Evolutionary conservation across 2,329 filamentous ascomycete genomes (phyloP).

Genomic region (Verruconis gallopava): DNA sequence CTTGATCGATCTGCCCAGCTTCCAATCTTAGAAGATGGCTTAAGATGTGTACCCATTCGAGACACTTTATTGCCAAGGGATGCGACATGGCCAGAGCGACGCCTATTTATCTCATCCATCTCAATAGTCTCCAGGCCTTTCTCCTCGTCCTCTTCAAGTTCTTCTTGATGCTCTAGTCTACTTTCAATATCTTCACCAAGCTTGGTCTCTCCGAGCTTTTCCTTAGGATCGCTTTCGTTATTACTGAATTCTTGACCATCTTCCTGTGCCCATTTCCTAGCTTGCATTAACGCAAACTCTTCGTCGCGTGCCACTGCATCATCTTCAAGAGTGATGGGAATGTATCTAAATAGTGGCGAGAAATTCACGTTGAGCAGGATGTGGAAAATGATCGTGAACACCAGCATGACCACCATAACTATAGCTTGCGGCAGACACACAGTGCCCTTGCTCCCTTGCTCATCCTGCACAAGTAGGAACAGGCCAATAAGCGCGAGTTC

Average conservation of each 20-base stretch:
- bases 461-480: conserved; percentile 64
- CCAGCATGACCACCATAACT: conserved; percentile 63
- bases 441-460: conserved; percentile 34
- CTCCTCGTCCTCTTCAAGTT: conserved; percentile 22
- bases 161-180: conserved; percentile 29
- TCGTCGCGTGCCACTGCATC: conserved; percentile 86
- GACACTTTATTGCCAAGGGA: not conserved
- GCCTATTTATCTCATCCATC: conserved; percentile 5
- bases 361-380: conserved; percentile 71
- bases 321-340: conserved; percentile 92
- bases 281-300: conserved; percentile 71
- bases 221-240: conserved; percentile 33
- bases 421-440: conserved; percentile 66
- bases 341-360: conserved; percentile 69
- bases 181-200: conserved; percentile 31
- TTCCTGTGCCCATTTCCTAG: conserved; percentile 50
- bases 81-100: not conserved
- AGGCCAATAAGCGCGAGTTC: conserved; percentile 79
- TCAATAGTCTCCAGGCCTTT: conserved; percentile 32
- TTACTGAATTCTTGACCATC: conserved; percentile 27
- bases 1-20: conserved; percentile 6
- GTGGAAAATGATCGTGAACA: conserved; percentile 67
- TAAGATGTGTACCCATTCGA: not conserved
- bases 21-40: not conserved
- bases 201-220: conserved; percentile 17